Evolutionary conservation across 495 filamentous ascomycete species (phyloP), one percentile per base, ranked within the genome.

Genomic region (Penicillium flavigenum): DNA sequence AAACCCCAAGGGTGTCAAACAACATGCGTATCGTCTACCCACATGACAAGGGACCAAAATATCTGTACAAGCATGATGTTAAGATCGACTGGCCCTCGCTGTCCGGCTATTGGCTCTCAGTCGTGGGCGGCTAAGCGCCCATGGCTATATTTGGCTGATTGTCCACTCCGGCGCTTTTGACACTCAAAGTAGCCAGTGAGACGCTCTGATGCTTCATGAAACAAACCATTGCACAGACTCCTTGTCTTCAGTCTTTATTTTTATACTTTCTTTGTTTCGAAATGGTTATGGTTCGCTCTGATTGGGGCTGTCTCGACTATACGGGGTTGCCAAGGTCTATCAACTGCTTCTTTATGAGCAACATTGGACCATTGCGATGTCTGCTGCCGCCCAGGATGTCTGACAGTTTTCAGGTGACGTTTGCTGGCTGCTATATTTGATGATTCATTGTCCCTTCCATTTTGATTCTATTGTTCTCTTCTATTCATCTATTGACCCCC

Each of bases 61-160:
- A 22, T 17, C 27, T 38, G 20, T 31, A 19, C 36, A 51, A 34
- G 11, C 10, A 27, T 34, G 24, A 51, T 51, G 61, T 64, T 62
- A 43, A 43, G 63, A 68, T 50, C 16, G 20, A 27, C n/a, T 9
- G 19, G 6, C 19, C 17, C 14, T 17, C 11, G 32, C 6, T 19
- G n/a, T 20, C 19, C 5, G 22, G 34, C 44, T 46, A 65, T 69
- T 69, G 66, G 66, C 47, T 61, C 2, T 36, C 11, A 44, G 42
- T 32, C 29, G 22, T 44, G 61, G 61, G 47, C 51, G 46, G 55
- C 57, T 69, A 67, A 67, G 61, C 66, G 66, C 66, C 54, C 56
- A 56, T 20, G 3, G 39, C 65, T 66, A 66, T 52, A 63, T 63
- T 65, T 68, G 65, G 58, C 45, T 20, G 27, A 14, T 50, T 50